Evolutionary conservation across 164 flowering plant species (phyloP).

Genomic region (Aristolochia fimbriata): DNA sequence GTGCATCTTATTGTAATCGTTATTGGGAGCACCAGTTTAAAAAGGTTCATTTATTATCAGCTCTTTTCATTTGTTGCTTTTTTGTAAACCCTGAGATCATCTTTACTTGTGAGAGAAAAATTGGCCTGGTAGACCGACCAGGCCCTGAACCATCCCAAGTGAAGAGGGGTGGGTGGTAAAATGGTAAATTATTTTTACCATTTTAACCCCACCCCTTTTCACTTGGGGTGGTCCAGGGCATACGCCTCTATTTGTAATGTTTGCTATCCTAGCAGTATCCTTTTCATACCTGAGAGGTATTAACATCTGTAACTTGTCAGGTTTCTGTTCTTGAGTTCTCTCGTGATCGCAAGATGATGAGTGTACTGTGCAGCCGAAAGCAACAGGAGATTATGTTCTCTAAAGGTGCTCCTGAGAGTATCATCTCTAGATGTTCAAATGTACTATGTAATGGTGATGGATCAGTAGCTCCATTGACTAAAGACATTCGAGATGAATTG

Average conservation of each 20-base stretch:
- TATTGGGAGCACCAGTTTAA: slow-evolving; percentile 93
- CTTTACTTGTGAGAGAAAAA: too few relatives aligned
- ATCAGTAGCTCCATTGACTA: slow-evolving; percentile 58
- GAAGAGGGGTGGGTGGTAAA: too few relatives aligned
- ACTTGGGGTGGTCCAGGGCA: too few relatives aligned
- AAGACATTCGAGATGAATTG: slow-evolving; percentile 48
- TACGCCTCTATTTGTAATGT: too few relatives aligned
- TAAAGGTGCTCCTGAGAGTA: slow-evolving; percentile 99
- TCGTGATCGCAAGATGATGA: slow-evolving; percentile 99
- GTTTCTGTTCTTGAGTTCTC: slow-evolving; percentile 81
- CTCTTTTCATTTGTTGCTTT: background rate
- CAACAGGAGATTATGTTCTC: slow-evolving; percentile 65
- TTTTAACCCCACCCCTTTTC: too few relatives aligned
- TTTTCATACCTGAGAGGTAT: background rate
- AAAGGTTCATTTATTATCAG: slow-evolving; percentile 49
- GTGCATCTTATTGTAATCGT: slow-evolving; percentile 94
- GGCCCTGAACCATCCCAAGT: too few relatives aligned
- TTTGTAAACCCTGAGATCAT: background rate
- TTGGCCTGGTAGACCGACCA: too few relatives aligned
- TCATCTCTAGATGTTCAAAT: slow-evolving; percentile 70
- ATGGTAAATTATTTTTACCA: too few relatives aligned
- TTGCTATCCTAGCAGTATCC: background rate
- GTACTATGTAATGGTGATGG: slow-evolving; percentile 87
- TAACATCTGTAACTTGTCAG: slow-evolving; percentile 24
- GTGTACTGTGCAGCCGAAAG: slow-evolving; percentile 81